Base-by-base conservation (phyloP, 495 filamentous ascomycete genomes). In the Podospora didyma region DNA sequence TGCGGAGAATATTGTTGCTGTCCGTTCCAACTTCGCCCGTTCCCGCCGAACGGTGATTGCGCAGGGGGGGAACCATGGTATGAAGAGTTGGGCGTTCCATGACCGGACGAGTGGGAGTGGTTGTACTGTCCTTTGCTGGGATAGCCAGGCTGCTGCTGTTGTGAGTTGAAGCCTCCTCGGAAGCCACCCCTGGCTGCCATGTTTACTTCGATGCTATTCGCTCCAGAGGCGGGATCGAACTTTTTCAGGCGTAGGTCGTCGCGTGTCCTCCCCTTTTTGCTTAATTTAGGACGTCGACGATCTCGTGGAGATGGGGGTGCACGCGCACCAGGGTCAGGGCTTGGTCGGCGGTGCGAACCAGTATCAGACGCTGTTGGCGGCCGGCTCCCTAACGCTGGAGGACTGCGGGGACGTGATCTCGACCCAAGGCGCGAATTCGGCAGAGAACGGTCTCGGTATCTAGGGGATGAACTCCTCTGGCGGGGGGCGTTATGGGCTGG, bases 21-120 rank as follows among this genome's bases (percentile, higher is more conserved):
- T 34, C 73, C 69, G 57, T 74, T 80, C 60, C 82, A 82, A 58
- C 72, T 74, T 73, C 85, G 82, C 23, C 80, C 79, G 21, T 81
- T 81, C 61, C 83, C 75, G 26, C 78, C 76, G 67, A 86, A 86
- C 1, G 88, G 86, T 23, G 88, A 90, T 48, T 81, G 78, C 9
- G 82, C 78, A 39, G 82, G 82, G 35, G 89, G 88, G 10, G 86
- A 90, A 21, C 79, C 82, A 58, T 84, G 83, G 59, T 81, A 81
- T n/a, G 85, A 86, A 35, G 79, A 80, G 50, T 73, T 77, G 34
- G 85, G 80, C 26, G 79, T 83, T 39, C 72, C 72, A 49, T 83
- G 80, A 17, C 82, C 81, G 6, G 86, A 78, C 20, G 85, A 84
- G 28, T 78, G 78, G 24, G 81, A 74, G 62, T 82, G 71, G 44